Conservation (phyloP, 768 basidiomycete genomes). For the Kwoniella mangroviensis region DNA sequence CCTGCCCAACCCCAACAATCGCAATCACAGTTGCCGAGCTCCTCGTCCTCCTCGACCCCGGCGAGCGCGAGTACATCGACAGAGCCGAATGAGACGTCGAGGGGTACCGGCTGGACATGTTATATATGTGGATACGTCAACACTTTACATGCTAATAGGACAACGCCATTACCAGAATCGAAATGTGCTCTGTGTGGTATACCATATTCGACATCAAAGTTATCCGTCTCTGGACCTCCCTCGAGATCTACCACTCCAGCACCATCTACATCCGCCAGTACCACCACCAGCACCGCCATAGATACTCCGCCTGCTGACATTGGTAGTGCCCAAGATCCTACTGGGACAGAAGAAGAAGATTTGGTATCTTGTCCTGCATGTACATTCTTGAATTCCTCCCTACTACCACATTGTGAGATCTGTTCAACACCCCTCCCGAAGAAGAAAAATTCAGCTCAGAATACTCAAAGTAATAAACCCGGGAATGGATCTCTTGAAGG, state of each 20-base stretch:
- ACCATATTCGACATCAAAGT: constrained; percentile 41
- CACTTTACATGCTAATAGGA: constrained; percentile 64
- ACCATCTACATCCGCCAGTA: constrained; percentile 12
- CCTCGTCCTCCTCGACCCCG: background rate
- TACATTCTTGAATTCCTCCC: constrained; percentile 87
- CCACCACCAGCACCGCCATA: background rate
- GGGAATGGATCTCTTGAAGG: background rate
- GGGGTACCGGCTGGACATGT: constrained; percentile 62
- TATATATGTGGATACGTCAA: constrained; percentile 86
- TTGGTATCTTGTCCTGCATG: constrained; percentile 78
- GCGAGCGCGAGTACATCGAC: background rate
- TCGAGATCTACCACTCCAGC: constrained; percentile 30
- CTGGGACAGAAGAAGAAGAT: constrained; percentile 30
- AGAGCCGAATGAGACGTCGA: background rate
- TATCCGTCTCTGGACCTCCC: constrained; percentile 19
- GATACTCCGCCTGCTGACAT: background rate
- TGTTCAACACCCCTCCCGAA: constrained; percentile 72
- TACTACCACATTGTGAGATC: constrained; percentile 77
- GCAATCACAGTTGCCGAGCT: background rate
- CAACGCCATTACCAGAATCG: background rate
- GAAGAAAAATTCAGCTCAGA: constrained; percentile 4
- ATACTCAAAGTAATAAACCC: too few relatives aligned
- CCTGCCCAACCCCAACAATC: background rate
- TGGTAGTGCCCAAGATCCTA: background rate
- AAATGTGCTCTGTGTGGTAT: constrained; percentile 82